Evolutionary conservation across 2,329 filamentous ascomycete genomes (phyloP).

Genomic region (Elsinoe australis): DNA sequence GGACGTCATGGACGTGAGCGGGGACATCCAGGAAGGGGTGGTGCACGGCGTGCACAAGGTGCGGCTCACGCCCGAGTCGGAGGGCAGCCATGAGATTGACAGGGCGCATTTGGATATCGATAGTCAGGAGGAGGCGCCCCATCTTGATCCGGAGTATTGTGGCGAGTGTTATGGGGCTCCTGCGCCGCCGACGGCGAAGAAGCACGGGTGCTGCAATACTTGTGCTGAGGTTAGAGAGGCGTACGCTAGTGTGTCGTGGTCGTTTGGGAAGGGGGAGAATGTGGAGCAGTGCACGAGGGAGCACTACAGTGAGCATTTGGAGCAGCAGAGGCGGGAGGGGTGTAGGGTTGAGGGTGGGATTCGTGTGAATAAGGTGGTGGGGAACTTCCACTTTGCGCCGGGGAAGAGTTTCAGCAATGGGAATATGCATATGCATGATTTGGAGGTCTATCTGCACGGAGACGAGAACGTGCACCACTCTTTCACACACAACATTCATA

Average conservation of each 20-base stretch:
- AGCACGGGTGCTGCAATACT: slow-evolving; percentile 90
- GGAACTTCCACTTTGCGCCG: slow-evolving; percentile 97
- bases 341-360: slow-evolving; percentile 89
- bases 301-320: slow-evolving; percentile 83
- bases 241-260: slow-evolving; percentile 83
- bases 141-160: slow-evolving; percentile 88
- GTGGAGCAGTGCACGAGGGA: slow-evolving; percentile 95
- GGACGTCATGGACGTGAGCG: slow-evolving; percentile 98
- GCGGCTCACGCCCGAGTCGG: slow-evolving; percentile 60
- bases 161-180: slow-evolving; percentile 85
- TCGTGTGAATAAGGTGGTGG: slow-evolving; percentile 95
- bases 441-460: slow-evolving; percentile 86
- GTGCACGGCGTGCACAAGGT: slow-evolving; percentile 90
- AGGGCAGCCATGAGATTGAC: slow-evolving; percentile 72
- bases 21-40: slow-evolving; percentile 91
- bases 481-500: slow-evolving; percentile 82
- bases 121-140: slow-evolving; percentile 58
- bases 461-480: slow-evolving; percentile 65
- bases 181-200: slow-evolving; percentile 61
- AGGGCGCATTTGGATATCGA: slow-evolving; percentile 63
- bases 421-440: slow-evolving; percentile 94
- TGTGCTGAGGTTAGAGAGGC: slow-evolving; percentile 95
- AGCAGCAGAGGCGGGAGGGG: slow-evolving; percentile 81
- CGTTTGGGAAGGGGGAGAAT: slow-evolving; percentile 82
- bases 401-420: slow-evolving; percentile 93